A percentile compares a stretch with the other conserved stretches of the same genome.
Evolutionary conservation across 805 yeast species (phyloP).

Genomic region (Pichia heedii): DNA sequence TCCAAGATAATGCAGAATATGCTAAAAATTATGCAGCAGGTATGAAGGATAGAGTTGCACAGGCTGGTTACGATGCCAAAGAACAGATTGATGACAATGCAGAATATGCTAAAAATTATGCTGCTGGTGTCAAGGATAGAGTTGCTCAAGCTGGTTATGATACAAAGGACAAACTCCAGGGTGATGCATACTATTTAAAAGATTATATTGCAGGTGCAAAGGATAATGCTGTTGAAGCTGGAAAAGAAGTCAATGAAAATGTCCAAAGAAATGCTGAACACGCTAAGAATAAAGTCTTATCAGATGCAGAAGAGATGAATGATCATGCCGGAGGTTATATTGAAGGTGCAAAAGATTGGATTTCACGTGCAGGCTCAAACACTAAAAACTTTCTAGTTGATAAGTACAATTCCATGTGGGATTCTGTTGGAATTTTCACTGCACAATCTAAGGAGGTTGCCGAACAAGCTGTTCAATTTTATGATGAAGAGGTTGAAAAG

Average conservation of each 20-base stretch:
- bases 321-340: not conserved
- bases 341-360: slow-evolving; percentile 1
- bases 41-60: slow-evolving; percentile 1
- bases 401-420: slow-evolving; percentile 8
- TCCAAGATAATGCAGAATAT: slow-evolving; percentile 4
- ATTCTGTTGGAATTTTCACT: slow-evolving; percentile 13
- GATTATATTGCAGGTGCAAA: not conserved
- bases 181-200: slow-evolving; percentile 1
- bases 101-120: not conserved
- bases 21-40: slow-evolving; percentile 2
- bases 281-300: not conserved
- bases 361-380: not conserved
- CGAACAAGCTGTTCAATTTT: slow-evolving; percentile 18
- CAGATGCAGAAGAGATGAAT: not conserved
- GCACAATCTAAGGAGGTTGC: slow-evolving; percentile 19
- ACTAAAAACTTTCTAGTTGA: not conserved
- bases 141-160: slow-evolving; percentile 5
- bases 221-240: not conserved
- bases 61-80: slow-evolving; percentile 14
- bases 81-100: not conserved
- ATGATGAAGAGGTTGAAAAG: slow-evolving; percentile 16
- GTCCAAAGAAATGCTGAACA: not conserved
- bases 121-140: not conserved
- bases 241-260: not conserved
- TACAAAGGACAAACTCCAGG: slow-evolving; percentile 1